phyloP scores from a whole-genome alignment of 495 filamentous ascomycete genomes.

The Neurospora sp. region DNA sequence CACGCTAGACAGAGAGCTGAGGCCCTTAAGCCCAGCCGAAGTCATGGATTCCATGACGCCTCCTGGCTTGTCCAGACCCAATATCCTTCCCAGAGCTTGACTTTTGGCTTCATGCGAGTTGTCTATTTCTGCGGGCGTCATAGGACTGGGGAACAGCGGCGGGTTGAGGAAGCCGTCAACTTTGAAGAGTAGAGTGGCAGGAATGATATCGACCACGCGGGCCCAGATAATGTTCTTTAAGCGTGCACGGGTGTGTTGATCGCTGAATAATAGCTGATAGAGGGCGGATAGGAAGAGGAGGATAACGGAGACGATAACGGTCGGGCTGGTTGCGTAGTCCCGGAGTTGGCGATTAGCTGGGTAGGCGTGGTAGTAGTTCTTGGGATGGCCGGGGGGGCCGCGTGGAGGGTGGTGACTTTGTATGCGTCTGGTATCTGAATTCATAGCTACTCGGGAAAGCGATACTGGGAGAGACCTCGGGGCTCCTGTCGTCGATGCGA shows the following conservation, averaged over 20 bases:
- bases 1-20: slow-evolving; percentile 40
- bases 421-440: slow-evolving; percentile 17
- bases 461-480: background rate
- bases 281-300: slow-evolving; percentile 31
- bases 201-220: slow-evolving; percentile 48
- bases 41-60: slow-evolving; percentile 28
- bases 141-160: slow-evolving; percentile 19
- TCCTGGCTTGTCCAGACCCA: slow-evolving; percentile 50
- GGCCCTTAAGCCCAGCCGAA: slow-evolving; percentile 28
- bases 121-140: slow-evolving; percentile 9
- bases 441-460: slow-evolving; percentile 10
- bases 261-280: slow-evolving; percentile 23
- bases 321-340: slow-evolving; percentile 23
- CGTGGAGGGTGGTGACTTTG: slow-evolving; percentile 15
- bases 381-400: slow-evolving; percentile 8
- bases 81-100: slow-evolving; percentile 53
- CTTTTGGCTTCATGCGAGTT: slow-evolving; percentile 48
- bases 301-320: slow-evolving; percentile 25
- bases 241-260: background rate
- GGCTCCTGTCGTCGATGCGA: background rate
- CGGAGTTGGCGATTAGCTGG: slow-evolving; percentile 10
- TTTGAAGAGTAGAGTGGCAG: slow-evolving; percentile 47
- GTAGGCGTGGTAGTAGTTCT: slow-evolving; percentile 11
- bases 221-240: slow-evolving; percentile 49
- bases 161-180: slow-evolving; percentile 41